These are phyloP conservation scores for Fomitopsis schrenkii DNA, from an alignment of 1,284 basidiomycete species.

Conservation along the genomic window DNA sequence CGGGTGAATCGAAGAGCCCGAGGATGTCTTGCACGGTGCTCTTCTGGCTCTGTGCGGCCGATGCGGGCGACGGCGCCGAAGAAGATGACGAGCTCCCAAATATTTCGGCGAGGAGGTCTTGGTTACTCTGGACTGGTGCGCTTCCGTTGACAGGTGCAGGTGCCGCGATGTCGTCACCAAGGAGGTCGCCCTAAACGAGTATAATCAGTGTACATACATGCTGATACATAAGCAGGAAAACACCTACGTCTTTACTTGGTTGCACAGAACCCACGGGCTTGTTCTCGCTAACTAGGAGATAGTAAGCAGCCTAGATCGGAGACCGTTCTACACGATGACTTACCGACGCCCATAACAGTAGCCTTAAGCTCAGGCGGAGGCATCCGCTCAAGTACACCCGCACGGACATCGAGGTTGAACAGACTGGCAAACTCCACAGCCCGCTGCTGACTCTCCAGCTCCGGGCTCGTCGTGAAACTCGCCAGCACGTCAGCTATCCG, in stretches of 20 bases:
- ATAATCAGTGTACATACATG: not conserved
- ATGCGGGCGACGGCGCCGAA: slow-evolving; percentile 36
- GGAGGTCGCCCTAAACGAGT: slow-evolving; percentile 55
- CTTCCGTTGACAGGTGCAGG: slow-evolving; percentile 35
- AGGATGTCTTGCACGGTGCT: slow-evolving; percentile 88
- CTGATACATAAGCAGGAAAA: no score
- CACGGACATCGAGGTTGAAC: slow-evolving; percentile 71
- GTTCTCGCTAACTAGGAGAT: slow-evolving; percentile 77
- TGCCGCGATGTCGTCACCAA: slow-evolving; percentile 67
- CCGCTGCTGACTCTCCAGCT: slow-evolving; percentile 94
- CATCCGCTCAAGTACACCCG: slow-evolving; percentile 97
- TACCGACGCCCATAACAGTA: slow-evolving; percentile 88
- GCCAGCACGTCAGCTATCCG: slow-evolving; percentile 76
- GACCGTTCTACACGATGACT: slow-evolving; percentile 23
- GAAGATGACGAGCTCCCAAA: slow-evolving; percentile 65
- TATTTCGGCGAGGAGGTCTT: slow-evolving; percentile 91
- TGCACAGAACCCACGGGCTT: slow-evolving; percentile 89
- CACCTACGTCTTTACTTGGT: slow-evolving; percentile 65
- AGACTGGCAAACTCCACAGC: slow-evolving; percentile 92
- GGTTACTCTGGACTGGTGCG: slow-evolving; percentile 60
- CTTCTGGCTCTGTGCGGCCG: slow-evolving; percentile 45
- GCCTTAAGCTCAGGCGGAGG: slow-evolving; percentile 95
- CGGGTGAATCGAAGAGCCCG: slow-evolving; percentile 70
- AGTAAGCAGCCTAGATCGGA: not conserved
- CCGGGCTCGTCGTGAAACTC: slow-evolving; percentile 78